Evolutionary conservation across 768 basidiomycete genomes (phyloP), one percentile per base, ranked within the genome.

Genomic region (Grammothele lineata): DNA sequence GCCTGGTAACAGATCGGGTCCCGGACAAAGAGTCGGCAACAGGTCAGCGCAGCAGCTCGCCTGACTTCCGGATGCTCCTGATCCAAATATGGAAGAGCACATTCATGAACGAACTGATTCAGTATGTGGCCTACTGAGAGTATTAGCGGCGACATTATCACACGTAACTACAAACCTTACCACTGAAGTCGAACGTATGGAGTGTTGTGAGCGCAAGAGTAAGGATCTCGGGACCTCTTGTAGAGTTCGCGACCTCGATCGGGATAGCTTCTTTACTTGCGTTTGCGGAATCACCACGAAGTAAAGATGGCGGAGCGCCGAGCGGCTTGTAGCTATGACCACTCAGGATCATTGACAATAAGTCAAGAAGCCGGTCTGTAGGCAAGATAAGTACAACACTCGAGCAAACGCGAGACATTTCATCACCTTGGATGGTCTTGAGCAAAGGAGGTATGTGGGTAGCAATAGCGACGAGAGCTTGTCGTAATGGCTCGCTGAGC

Each of bases 1-100:
- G 92, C 86, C 67, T 97, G 94, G 56, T 89, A 91, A 63, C 91
- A 93, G 41, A 98, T 96, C 0, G 94, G 93, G 67, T 99, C 96
- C 47, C 85, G 83, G 49, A 93, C 83, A 61, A 98, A 95, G 12
- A 98, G 76, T 37, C 79, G 80, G 58, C 93, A 96, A 62, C 93
- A 97, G 1, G 94, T 93, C 37, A 89, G 62, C 3, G 95, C 96
- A 10, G 95, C 92, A 5, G 92, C 90, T 24, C 85, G 78, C 14
- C 96, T 77, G 2, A 98, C 86, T 46, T 93, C 91, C 1, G 86
- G 62, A 56, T 85, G 81, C 60, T 98, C 96, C 57, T 96, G 85
- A 59, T 98, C 95, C 27, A 98, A 76, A 63, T 94, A 98, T 0
- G 92, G 93, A 19, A 97, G 67, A 1, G 93, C 93, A 50, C 89